Conservation (phyloP, 345 rosid species). For the Isatis tinctoria region DNA sequence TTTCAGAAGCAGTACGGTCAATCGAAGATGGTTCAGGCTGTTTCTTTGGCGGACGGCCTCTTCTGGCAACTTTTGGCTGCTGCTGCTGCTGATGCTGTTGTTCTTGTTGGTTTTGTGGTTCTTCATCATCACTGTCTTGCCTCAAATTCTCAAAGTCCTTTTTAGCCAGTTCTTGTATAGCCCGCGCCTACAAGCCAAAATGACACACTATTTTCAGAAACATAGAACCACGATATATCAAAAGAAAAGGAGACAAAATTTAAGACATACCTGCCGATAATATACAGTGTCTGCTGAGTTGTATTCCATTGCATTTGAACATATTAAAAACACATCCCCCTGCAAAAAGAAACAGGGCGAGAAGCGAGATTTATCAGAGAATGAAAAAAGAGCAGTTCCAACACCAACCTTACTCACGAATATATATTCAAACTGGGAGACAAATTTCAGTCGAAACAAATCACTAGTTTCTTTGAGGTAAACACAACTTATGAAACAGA, state of each 20-base stretch:
- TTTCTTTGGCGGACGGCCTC: slow-evolving; percentile 54
- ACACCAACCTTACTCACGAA: not conserved
- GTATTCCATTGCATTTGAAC: slow-evolving; percentile 93
- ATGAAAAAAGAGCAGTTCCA: not conserved
- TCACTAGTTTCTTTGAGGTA: not conserved
- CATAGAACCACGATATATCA: not conserved
- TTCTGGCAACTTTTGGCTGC: slow-evolving; percentile 47
- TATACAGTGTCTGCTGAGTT: slow-evolving; percentile 92
- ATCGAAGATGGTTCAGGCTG: slow-evolving; percentile 48
- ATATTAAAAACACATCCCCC: slow-evolving; percentile 78
- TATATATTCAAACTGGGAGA: not conserved
- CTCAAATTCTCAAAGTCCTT: slow-evolving; percentile 90
- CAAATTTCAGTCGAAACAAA: not conserved
- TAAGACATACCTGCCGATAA: slow-evolving; percentile 70
- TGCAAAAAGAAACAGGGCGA: slow-evolving; percentile 37
- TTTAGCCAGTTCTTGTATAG: slow-evolving; percentile 87
- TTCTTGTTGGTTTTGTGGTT: slow-evolving; percentile 48
- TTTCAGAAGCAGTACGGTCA: slow-evolving; percentile 56
- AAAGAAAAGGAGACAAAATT: not conserved
- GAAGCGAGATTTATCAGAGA: not conserved
- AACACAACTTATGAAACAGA: slow-evolving; percentile 3
- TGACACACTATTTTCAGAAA: slow-evolving; percentile 14
- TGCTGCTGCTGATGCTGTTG: slow-evolving; percentile 58
- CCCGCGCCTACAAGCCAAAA: slow-evolving; percentile 58
- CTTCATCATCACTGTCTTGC: slow-evolving; percentile 86